Evolutionary conservation across 192 early-diverging fungal genomes (phyloP).

Genomic region (Dissophora globulifera): DNA sequence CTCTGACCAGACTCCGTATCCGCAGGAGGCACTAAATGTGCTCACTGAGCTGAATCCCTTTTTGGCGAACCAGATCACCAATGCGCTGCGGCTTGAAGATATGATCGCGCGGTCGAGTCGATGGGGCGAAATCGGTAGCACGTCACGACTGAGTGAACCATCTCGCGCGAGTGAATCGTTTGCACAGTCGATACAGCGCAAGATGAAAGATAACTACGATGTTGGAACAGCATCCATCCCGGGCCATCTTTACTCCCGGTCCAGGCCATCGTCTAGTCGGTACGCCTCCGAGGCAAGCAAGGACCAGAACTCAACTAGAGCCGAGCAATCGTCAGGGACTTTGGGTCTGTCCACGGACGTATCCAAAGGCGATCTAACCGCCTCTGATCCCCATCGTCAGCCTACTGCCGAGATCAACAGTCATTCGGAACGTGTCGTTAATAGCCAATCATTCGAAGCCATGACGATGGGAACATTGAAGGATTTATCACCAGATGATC

Average conservation of each 20-base stretch:
- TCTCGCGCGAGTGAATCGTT: constrained; percentile 27
- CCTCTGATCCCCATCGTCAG: neutral
- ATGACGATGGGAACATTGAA: no score
- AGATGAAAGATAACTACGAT: constrained; percentile 28
- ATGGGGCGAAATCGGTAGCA: constrained; percentile 13
- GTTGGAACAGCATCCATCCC: neutral
- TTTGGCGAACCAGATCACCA: constrained; percentile 50
- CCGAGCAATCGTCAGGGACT: neutral
- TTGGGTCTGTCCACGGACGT: no score
- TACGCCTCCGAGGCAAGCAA: neutral
- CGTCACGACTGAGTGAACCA: constrained; percentile 7
- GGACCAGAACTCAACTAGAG: neutral
- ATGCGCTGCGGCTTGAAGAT: constrained; percentile 30
- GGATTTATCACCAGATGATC: neutral
- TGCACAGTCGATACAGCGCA: constrained; percentile 27
- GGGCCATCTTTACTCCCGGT: neutral
- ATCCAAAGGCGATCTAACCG: neutral
- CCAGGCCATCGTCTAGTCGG: no score
- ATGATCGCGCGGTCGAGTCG: constrained; percentile 25
- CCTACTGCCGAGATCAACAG: neutral
- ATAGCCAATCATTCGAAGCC: no score
- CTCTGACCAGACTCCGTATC: constrained; percentile 63
- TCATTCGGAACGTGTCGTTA: no score
- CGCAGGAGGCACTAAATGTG: constrained; percentile 51
- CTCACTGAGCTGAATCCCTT: constrained; percentile 57